These are phyloP conservation scores for Sporisorium scitamineum DNA, from an alignment of 1,284 basidiomycete genomes.

Conservation along the genomic window DNA sequence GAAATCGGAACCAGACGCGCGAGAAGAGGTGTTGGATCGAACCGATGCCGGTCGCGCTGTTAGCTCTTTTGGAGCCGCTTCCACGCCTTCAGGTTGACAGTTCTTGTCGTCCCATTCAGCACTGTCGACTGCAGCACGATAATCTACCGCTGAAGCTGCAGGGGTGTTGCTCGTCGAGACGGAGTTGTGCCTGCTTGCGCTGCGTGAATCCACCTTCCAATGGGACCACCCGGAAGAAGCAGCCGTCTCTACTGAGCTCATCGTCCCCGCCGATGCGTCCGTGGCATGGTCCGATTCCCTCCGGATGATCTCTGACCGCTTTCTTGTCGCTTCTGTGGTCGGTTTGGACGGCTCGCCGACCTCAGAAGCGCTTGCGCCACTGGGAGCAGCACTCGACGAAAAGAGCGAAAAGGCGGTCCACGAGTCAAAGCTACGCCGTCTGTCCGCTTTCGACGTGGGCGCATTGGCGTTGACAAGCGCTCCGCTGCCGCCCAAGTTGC, in stretches of 20 bases:
- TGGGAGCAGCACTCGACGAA: conserved; percentile 8
- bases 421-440: conserved; percentile 30
- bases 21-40: conserved; percentile 8
- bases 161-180: conserved; percentile 1
- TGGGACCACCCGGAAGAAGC: conserved; percentile 17
- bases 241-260: conserved; percentile 6
- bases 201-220: conserved; percentile 8
- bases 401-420: conserved; percentile 38
- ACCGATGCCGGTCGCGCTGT: background rate
- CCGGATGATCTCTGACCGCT: background rate
- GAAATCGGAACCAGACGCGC: background rate
- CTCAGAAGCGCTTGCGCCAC: background rate
- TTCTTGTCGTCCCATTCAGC: conserved; percentile 18
- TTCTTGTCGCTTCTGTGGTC: too few species aligned
- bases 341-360: background rate
- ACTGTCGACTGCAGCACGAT: background rate
- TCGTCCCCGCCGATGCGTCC: conserved; percentile 4
- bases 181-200: conserved; percentile 14
- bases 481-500: background rate
- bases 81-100: conserved; percentile 27
- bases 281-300: background rate
- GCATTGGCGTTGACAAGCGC: conserved; percentile 14
- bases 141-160: background rate
- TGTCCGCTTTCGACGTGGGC: conserved; percentile 7
- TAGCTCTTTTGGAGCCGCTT: background rate